Evolutionary conservation across 257 asterid species (phyloP).

Genomic region (Euphrasia confusa): DNA sequence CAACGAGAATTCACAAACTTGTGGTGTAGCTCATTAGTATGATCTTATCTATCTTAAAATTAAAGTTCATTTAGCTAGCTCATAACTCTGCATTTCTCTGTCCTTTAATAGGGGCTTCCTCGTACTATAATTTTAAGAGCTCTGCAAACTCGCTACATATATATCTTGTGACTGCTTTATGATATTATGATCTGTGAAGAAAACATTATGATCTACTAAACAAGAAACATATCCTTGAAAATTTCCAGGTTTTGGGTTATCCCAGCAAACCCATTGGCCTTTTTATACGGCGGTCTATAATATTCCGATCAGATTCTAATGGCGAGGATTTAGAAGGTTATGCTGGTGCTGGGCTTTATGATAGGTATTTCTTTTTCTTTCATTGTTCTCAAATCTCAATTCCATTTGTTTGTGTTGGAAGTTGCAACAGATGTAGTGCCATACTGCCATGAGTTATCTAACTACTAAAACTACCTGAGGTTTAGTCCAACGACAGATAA

Average conservation of each 20-base stretch:
- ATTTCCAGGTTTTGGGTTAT: constrained; percentile 80
- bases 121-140: not conserved
- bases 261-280: constrained; percentile 99
- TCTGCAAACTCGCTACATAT: too few species aligned
- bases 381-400: not conserved
- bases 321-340: constrained; percentile 99
- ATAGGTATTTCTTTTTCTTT: constrained; percentile 50
- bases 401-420: not conserved
- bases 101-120: not conserved
- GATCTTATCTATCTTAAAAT: not conserved
- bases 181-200: not conserved
- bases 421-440: too few species aligned
- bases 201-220: constrained; percentile 18
- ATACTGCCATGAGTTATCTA: not conserved
- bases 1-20: not conserved
- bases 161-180: too few species aligned
- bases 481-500: not conserved
- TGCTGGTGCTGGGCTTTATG: constrained; percentile 99
- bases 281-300: constrained; percentile 68
- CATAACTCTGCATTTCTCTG: not conserved
- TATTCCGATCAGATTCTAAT: constrained; percentile 97
- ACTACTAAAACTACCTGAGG: not conserved
- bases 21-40: constrained; percentile 14
- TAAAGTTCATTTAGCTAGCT: constrained; percentile 4
- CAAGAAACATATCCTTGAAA: constrained; percentile 18